These are phyloP conservation scores for Fusarium odoratissimum DNA, from an alignment of 2,329 filamentous ascomycete species.

Conservation along the genomic window DNA sequence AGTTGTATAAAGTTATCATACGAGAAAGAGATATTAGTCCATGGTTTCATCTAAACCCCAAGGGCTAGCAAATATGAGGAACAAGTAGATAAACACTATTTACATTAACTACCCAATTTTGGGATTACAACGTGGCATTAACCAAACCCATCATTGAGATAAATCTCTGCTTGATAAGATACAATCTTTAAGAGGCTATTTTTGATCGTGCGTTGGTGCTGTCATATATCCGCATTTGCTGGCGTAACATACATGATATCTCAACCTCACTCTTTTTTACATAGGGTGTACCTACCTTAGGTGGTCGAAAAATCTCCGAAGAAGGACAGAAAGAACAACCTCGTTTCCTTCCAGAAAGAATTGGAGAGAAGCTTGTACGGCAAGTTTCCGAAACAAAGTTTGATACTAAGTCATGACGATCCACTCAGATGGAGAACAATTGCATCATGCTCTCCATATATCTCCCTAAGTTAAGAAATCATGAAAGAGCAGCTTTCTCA, in stretches of 20 bases:
- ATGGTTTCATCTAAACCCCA: not conserved
- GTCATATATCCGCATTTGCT: not conserved
- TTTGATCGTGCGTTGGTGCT: not conserved
- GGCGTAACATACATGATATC: not conserved
- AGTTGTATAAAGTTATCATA: not conserved
- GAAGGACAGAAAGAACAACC: constrained; percentile 5
- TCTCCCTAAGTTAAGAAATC: constrained; percentile 13
- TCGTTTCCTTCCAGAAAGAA: constrained; percentile 27
- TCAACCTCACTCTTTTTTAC: not conserved
- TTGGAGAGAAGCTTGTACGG: constrained; percentile 16
- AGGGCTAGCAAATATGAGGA: not conserved
- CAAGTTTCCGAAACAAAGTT: constrained; percentile 26
- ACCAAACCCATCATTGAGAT: not conserved
- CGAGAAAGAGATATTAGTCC: not conserved
- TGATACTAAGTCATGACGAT: constrained; percentile 22
- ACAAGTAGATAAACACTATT: not conserved
- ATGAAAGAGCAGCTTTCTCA: constrained; percentile 10
- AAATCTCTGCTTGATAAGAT: not conserved
- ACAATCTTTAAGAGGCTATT: not conserved
- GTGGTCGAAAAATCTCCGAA: not conserved
- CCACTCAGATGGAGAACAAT: constrained; percentile 29
- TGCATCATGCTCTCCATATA: constrained; percentile 36
- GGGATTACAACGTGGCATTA: not conserved
- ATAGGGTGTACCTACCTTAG: not conserved
- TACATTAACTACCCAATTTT: not conserved